Evolutionary conservation across 225 moss, liverwort and hornwort genomes (phyloP).

Genomic region (Marchantia paleacea): DNA sequence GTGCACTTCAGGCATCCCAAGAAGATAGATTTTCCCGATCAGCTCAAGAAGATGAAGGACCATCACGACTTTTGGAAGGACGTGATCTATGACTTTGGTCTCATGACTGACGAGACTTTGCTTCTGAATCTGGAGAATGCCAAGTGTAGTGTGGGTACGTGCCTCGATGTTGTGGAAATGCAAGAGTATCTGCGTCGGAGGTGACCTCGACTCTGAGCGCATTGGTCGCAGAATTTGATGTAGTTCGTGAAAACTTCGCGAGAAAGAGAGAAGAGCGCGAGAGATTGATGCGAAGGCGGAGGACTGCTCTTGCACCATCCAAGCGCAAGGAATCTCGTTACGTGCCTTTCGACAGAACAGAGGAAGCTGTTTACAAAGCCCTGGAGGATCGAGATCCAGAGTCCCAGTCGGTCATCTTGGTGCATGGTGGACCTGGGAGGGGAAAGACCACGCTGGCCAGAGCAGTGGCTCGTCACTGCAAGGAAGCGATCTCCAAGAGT

Average conservation of each 20-base stretch:
- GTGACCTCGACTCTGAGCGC: no score
- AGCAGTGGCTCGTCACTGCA: background rate
- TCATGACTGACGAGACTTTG: no score
- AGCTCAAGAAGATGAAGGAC: no score
- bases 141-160: no score
- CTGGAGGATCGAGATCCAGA: background rate
- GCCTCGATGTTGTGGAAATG: no score
- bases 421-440: slow-evolving; percentile 19
- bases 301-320: background rate
- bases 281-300: background rate
- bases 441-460: slow-evolving; percentile 14
- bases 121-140: no score
- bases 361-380: background rate
- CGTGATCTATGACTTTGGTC: no score
- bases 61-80: no score
- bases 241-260: background rate
- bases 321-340: slow-evolving; percentile 13
- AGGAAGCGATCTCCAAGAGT: background rate
- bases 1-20: no score
- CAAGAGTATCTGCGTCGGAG: no score
- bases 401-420: slow-evolving; percentile 6
- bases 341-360: background rate
- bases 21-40: no score
- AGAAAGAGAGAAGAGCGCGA: background rate
- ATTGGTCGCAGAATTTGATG: background rate